Conservation (phyloP, 2,329 filamentous ascomycete genomes). For the Aspergillus versicolor region DNA sequence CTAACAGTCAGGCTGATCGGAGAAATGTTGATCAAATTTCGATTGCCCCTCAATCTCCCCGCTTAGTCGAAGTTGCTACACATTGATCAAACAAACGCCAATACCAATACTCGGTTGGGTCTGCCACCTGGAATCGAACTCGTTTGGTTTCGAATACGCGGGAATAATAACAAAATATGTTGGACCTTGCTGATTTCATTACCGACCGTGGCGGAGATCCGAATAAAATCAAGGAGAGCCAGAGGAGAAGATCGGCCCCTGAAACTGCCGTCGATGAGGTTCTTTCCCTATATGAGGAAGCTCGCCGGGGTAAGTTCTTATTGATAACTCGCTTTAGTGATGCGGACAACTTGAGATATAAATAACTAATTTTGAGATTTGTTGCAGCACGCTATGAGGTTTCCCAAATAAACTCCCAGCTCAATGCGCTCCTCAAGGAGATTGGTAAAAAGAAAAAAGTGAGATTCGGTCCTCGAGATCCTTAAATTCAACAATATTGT, state of each 20-base stretch:
- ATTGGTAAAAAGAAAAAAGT: conserved; percentile 91
- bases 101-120: background rate
- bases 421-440: conserved; percentile 86
- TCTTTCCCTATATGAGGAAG: conserved; percentile 81
- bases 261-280: conserved; percentile 89
- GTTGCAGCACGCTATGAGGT: conserved; percentile 68
- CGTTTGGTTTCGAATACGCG: background rate
- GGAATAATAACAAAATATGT: conserved; percentile 52
- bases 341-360: too few relatives aligned
- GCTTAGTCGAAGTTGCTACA: background rate
- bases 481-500: background rate
- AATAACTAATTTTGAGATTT: background rate
- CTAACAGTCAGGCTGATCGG: conserved; percentile 1
- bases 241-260: conserved; percentile 75
- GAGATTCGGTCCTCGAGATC: conserved; percentile 9
- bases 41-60: conserved; percentile 3
- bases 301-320: conserved; percentile 65
- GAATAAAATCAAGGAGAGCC: conserved; percentile 87
- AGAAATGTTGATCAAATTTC: conserved; percentile 2
- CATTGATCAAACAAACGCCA: background rate
- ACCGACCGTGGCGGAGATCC: conserved; percentile 87
- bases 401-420: conserved; percentile 76
- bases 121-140: background rate
- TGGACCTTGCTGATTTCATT: conserved; percentile 77
- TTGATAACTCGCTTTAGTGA: background rate